Evolutionary conservation across 2,329 filamentous ascomycete genomes (phyloP).

Genomic region (Tolypocladium capitatum): DNA sequence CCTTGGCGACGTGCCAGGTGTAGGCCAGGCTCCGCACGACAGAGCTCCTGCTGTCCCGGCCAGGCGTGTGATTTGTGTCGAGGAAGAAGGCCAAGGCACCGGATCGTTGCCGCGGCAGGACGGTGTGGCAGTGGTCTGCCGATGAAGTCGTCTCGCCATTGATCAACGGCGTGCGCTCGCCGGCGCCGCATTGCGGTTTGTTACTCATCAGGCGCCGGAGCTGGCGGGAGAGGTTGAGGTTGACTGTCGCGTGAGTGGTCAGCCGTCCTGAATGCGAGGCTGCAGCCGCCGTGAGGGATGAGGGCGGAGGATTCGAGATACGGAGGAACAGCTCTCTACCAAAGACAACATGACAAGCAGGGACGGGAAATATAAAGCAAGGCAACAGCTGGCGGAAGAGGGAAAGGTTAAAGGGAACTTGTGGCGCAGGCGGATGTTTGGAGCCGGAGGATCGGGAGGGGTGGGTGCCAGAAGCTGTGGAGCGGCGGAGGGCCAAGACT

Average conservation of each 20-base stretch:
- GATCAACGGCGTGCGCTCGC: conserved; percentile 30
- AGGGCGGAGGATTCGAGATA: background rate
- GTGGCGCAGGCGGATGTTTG: background rate
- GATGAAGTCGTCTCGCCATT: conserved; percentile 19
- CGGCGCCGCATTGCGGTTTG: conserved; percentile 12
- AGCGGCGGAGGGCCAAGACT: background rate
- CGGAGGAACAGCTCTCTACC: background rate
- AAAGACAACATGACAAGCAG: background rate
- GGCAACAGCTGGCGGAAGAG: background rate
- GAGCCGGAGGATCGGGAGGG: background rate
- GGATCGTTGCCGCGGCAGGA: conserved; percentile 9
- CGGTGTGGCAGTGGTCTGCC: conserved; percentile 7
- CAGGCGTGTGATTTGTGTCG: conserved; percentile 36
- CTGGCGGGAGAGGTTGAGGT: conserved; percentile 9
- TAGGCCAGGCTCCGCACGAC: conserved; percentile 32
- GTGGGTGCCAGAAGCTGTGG: background rate
- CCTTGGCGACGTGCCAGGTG: conserved; percentile 42
- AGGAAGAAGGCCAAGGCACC: conserved; percentile 31
- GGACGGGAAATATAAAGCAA: background rate
- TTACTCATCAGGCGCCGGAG: conserved; percentile 20
- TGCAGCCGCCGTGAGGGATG: background rate
- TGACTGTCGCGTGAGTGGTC: conserved; percentile 8
- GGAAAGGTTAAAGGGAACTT: background rate
- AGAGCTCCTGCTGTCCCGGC: conserved; percentile 33
- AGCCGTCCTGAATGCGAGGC: conserved; percentile 8